Evolutionary conservation across 768 basidiomycete genomes (phyloP), one percentile per base, ranked within the genome.

Genomic region (Hygrophorus pudorinus): DNA sequence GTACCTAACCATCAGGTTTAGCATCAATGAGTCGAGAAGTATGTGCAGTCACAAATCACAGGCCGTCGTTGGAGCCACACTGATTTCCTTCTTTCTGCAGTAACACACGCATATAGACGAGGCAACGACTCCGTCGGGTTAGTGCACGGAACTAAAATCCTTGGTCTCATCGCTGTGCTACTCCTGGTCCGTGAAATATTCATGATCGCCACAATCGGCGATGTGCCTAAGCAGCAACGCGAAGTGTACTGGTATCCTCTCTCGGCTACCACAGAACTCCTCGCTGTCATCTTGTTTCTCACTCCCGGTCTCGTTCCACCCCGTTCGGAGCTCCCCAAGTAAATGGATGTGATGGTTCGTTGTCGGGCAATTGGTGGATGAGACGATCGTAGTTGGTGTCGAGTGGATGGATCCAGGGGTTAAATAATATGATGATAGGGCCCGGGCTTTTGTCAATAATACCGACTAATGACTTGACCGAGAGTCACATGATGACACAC

Each of bases 321-420:
- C 39, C 50, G 58, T 3, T 45, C 56, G 3, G 59, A 63, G 38
- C 39, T 64, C 20, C 38, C 61, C 88, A 92, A 59, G 87, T 85
- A 2, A 69, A 24, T 24, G 24, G 24, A 7, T 24, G 24, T 24
- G 24, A 24, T 24, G 24, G 24, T 3, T 24, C 3, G 24, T 24
- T 24, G 24, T n/a, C n/a, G n/a, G n/a, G n/a, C n/a, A n/a, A n/a
- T n/a, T n/a, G n/a, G n/a, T n/a, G n/a, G n/a, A n/a, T n/a, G n/a
- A n/a, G n/a, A n/a, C n/a, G n/a, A n/a, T n/a, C n/a, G n/a, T 24
- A 7, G 7, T 24, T 24, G 24, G 3, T 24, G 4, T 24, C 24
- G n/a, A n/a, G n/a, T 24, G 24, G 24, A 24, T 3, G 24, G 24
- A 24, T 24, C 7, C 24, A 7, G 3, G 24, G 24, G 24, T 24